Conservation (phyloP, 208 protist genomes). For the Acanthamoeba lugdunensis region DNA sequence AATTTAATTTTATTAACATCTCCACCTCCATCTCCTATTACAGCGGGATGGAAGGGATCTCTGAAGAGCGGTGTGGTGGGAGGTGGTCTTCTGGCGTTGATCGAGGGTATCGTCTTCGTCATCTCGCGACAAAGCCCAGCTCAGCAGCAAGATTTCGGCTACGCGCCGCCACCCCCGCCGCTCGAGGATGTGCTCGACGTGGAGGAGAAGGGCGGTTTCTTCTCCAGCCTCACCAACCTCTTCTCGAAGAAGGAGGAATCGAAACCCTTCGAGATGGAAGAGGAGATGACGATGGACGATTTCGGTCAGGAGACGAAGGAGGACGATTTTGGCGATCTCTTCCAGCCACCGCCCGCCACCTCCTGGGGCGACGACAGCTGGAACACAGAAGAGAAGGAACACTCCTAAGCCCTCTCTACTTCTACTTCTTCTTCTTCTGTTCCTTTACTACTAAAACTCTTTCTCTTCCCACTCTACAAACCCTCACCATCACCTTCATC, state of each 20-base stretch:
- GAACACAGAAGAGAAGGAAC: slow-evolving; percentile 51
- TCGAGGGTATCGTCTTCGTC: slow-evolving; percentile 67
- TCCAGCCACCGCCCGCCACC: slow-evolving; percentile 3
- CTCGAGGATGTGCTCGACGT: slow-evolving; percentile 58
- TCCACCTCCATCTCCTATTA: not conserved
- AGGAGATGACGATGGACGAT: not conserved
- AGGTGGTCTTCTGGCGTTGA: slow-evolving; percentile 49
- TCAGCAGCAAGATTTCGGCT: slow-evolving; percentile 24
- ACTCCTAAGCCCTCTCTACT: not conserved
- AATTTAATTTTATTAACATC: no score
- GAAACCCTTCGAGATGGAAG: not conserved
- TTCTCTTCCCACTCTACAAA: no score
- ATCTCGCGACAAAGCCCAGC: slow-evolving; percentile 52
- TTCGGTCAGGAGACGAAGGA: not conserved
- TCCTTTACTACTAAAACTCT: not conserved
- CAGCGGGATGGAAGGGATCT: slow-evolving; percentile 69
- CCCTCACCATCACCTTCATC: no score
- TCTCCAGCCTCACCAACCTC: slow-evolving; percentile 7
- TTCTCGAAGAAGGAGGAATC: slow-evolving; percentile 49
- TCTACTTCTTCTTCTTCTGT: not conserved
- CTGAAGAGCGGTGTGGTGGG: slow-evolving; percentile 66
- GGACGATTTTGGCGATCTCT: slow-evolving; percentile 53
- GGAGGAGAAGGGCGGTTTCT: slow-evolving; percentile 40
- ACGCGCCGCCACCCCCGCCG: slow-evolving; percentile 52
- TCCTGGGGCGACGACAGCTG: slow-evolving; percentile 38